Conservation (phyloP, 148 eudicot species). For the Cornus suecica region DNA sequence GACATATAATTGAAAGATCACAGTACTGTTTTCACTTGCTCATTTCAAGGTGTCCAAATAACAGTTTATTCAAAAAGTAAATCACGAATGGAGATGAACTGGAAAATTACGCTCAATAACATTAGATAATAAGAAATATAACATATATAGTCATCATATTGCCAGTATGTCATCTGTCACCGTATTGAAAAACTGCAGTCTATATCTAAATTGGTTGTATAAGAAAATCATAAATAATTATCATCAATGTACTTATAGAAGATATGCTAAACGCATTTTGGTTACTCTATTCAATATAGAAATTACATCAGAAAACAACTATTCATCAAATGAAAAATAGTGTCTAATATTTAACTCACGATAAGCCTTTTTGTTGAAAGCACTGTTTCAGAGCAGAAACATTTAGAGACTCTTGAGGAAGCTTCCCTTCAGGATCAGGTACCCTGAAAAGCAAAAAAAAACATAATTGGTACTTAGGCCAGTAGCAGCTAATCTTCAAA, state of each 20-base stretch:
- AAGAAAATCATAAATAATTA: background rate
- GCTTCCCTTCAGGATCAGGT: slow-evolving; percentile 86
- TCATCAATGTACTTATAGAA: background rate
- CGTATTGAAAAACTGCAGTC: too few species aligned
- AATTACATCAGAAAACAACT: background rate
- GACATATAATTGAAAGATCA: background rate
- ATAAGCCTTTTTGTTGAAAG: slow-evolving; percentile 83
- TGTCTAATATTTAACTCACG: slow-evolving; percentile 53
- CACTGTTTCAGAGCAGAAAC: slow-evolving; percentile 64
- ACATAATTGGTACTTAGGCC: too few species aligned
- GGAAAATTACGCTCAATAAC: too few species aligned
- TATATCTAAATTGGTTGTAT: background rate
- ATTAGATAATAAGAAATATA: background rate
- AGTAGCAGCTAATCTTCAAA: too few species aligned
- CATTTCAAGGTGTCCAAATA: too few species aligned
- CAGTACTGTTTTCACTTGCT: too few species aligned
- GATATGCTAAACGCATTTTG: background rate
- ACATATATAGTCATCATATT: too few species aligned
- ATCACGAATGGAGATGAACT: too few species aligned
- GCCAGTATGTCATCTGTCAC: too few species aligned
- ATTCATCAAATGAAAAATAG: background rate
- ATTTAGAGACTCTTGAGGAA: slow-evolving; percentile 86
- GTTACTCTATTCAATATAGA: background rate
- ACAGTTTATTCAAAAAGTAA: too few species aligned
- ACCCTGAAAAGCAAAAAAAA: slow-evolving; percentile 38